Conservation (phyloP, 2,329 filamentous ascomycete species). For the Aspergillus sergii region DNA sequence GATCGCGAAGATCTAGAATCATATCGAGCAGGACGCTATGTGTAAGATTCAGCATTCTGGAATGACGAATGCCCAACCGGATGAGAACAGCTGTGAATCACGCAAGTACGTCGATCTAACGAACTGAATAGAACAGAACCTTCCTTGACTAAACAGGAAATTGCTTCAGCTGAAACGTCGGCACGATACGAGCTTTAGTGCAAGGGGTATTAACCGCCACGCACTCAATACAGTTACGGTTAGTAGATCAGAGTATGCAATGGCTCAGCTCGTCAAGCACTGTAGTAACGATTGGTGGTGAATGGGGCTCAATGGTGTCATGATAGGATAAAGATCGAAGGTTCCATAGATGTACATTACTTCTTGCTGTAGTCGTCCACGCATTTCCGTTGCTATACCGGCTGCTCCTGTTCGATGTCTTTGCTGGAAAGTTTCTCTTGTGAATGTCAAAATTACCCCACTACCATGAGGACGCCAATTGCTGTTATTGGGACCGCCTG, state of each 20-base stretch:
- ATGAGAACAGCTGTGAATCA: background rate
- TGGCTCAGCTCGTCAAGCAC: too few species aligned
- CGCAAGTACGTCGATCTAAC: background rate
- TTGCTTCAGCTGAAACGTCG: background rate
- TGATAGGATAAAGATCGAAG: background rate
- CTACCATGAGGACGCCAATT: background rate
- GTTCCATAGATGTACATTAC: background rate
- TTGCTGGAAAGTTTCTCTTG: background rate
- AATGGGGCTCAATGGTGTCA: background rate
- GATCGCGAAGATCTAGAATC: background rate
- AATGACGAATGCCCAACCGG: background rate
- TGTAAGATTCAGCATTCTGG: background rate
- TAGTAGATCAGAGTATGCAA: too few species aligned
- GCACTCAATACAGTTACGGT: too few species aligned
- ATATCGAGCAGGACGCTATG: background rate
- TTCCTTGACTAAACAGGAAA: background rate
- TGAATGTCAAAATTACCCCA: background rate
- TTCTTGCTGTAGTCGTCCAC: background rate
- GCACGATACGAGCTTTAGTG: background rate
- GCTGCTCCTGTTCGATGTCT: background rate
- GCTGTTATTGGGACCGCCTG: conserved; percentile 28
- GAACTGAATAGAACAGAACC: background rate
- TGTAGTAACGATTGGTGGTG: background rate
- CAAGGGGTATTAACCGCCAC: background rate
- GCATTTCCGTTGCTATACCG: background rate